A percentile compares a stretch with the other conserved stretches of the same genome.
Evolutionary conservation across 176 grass and related monocot genomes (phyloP).

Genomic region (Echinochloa phyllopogon): DNA sequence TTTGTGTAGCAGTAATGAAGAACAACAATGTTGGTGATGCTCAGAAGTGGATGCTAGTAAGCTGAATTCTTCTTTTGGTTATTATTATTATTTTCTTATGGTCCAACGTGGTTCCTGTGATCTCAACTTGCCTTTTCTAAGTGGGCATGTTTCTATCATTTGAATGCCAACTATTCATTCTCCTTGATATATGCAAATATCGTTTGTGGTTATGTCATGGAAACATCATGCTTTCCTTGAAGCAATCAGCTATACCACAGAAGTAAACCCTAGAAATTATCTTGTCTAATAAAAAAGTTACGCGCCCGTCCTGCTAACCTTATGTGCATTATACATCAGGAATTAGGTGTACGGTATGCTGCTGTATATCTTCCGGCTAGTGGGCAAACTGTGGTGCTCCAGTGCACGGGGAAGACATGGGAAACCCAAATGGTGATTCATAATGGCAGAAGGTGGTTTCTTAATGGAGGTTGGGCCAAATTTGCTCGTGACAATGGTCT

Average conservation of each 20-base stretch:
- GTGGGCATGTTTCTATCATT: not conserved
- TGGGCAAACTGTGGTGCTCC: conserved; percentile 25
- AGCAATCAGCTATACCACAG: not conserved
- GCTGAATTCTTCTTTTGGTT: not conserved
- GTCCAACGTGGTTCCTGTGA: not conserved
- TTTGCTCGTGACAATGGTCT: conserved; percentile 52
- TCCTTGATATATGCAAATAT: not conserved
- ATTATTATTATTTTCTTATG: not conserved
- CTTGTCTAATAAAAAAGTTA: not conserved
- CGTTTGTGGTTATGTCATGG: not conserved
- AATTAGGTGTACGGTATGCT: conserved; percentile 32
- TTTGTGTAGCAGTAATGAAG: conserved; percentile 42
- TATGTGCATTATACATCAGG: conserved; percentile 31
- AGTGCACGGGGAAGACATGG: not conserved
- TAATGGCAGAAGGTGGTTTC: not conserved
- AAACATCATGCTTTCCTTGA: not conserved
- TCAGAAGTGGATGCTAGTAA: conserved; percentile 39
- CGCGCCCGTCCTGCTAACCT: not conserved
- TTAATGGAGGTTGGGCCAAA: conserved; percentile 21
- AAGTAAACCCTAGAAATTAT: not conserved
- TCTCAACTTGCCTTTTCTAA: not conserved
- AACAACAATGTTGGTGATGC: conserved; percentile 9
- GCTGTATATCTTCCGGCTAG: conserved; percentile 11
- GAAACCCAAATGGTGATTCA: not conserved
- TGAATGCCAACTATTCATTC: not conserved